Evolutionary conservation across 2,329 filamentous ascomycete species (phyloP).

Genomic region (Gaeumannomyces tritici): DNA sequence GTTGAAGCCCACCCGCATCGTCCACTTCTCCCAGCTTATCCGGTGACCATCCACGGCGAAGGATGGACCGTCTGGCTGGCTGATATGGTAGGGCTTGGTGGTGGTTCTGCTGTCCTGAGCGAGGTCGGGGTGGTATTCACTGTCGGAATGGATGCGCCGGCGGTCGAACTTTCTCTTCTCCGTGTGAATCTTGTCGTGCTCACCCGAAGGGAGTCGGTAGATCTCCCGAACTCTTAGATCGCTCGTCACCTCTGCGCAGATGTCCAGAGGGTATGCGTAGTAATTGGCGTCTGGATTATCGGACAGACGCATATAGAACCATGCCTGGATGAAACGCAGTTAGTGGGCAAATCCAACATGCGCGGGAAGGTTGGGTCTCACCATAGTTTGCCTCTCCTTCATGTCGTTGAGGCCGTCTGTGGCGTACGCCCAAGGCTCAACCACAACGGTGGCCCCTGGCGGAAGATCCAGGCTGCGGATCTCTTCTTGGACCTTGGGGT

Average conservation of each 20-base stretch:
- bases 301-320: slow-evolving; percentile 28
- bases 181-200: slow-evolving; percentile 26
- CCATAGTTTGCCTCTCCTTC: slow-evolving; percentile 36
- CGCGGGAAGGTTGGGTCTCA: slow-evolving; percentile 12
- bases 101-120: slow-evolving; percentile 27
- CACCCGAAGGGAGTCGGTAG: slow-evolving; percentile 34
- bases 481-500: slow-evolving; percentile 30
- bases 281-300: slow-evolving; percentile 40
- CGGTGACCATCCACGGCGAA: slow-evolving; percentile 41
- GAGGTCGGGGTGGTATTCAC: slow-evolving; percentile 25
- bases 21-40: slow-evolving; percentile 59
- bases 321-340: slow-evolving; percentile 12
- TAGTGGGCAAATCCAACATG: not conserved
- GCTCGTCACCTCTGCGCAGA: slow-evolving; percentile 41
- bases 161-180: slow-evolving; percentile 26
- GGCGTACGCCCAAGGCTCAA: slow-evolving; percentile 47
- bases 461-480: slow-evolving; percentile 32
- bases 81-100: slow-evolving; percentile 40
- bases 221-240: slow-evolving; percentile 38
- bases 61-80: slow-evolving; percentile 10
- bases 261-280: slow-evolving; percentile 46
- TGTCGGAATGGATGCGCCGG: slow-evolving; percentile 26
- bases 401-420: slow-evolving; percentile 44
- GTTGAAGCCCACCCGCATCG: slow-evolving; percentile 60
- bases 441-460: slow-evolving; percentile 28